Conservation (phyloP, 2,329 filamentous ascomycete species). For the Botryosphaeria dothidea region DNA sequence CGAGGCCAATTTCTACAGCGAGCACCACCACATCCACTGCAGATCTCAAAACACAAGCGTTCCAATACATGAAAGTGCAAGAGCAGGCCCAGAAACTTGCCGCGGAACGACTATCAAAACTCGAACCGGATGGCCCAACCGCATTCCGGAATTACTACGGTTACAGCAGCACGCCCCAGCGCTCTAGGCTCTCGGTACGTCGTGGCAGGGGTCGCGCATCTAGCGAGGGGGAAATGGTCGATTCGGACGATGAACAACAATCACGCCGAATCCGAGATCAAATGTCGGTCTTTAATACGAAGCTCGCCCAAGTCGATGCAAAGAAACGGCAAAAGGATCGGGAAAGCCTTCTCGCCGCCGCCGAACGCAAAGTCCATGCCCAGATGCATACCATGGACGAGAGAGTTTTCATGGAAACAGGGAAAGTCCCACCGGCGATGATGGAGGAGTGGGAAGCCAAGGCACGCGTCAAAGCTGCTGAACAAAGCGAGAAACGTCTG, state of each 20-base stretch:
- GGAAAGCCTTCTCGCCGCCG: slow-evolving; percentile 72
- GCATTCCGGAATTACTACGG: slow-evolving; percentile 79
- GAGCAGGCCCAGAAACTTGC: slow-evolving; percentile 86
- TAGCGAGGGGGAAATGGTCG: slow-evolving; percentile 60
- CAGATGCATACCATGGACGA: slow-evolving; percentile 80
- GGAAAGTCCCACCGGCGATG: slow-evolving; percentile 68
- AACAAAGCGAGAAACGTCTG: slow-evolving; percentile 62
- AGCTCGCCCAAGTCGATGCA: slow-evolving; percentile 67
- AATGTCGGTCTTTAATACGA: slow-evolving; percentile 75
- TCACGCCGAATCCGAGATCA: slow-evolving; percentile 74
- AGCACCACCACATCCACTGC: slow-evolving; percentile 22
- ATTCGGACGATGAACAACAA: slow-evolving; percentile 63
- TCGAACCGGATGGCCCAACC: slow-evolving; percentile 65
- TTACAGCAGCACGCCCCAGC: slow-evolving; percentile 49
- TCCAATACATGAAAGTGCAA: slow-evolving; percentile 66
- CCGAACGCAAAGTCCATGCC: slow-evolving; percentile 82
- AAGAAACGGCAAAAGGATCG: slow-evolving; percentile 76
- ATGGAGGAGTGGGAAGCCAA: slow-evolving; percentile 78
- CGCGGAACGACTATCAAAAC: slow-evolving; percentile 76
- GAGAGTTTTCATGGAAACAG: slow-evolving; percentile 74
- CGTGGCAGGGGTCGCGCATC: slow-evolving; percentile 62
- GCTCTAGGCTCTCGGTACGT: slow-evolving; percentile 53
- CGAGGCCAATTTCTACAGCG: slow-evolving; percentile 32
- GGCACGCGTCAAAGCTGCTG: slow-evolving; percentile 68
- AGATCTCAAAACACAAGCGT: slow-evolving; percentile 55